Conservation (phyloP, 441 rosid genomes). For the Adansonia rubrostipa region DNA sequence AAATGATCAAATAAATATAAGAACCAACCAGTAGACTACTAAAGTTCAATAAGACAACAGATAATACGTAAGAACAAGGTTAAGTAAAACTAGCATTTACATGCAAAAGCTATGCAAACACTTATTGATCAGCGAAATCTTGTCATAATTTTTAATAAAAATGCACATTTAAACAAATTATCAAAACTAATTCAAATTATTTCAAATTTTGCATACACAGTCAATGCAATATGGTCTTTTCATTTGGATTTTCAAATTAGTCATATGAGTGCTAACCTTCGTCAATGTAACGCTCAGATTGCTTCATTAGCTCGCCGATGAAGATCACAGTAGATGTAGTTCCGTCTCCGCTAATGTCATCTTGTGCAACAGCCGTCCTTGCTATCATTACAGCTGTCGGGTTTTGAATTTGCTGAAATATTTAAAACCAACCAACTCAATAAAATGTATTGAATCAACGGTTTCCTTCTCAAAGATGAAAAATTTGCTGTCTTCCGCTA, state of each 20-base stretch:
- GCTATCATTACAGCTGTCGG: conserved; percentile 98
- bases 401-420: conserved; percentile 93
- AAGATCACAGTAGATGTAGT: conserved; percentile 94
- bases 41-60: no score
- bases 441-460: not conserved
- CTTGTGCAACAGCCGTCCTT: conserved; percentile 98
- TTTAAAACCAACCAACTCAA: conserved; percentile 13
- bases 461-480: not conserved
- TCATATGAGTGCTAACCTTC: conserved; percentile 60
- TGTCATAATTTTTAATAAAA: no score
- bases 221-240: no score
- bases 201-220: no score
- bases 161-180: no score
- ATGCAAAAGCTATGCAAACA: no score
- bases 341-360: conserved; percentile 96
- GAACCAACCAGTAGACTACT: not conserved
- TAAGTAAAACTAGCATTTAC: no score
- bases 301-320: conserved; percentile 98
- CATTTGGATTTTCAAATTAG: not conserved
- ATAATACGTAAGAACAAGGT: no score
- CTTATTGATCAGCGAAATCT: no score
- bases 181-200: no score
- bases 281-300: conserved; percentile 90
- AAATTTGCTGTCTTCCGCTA: not conserved
- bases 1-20: no score